These are phyloP conservation scores for Globisporangium lucens DNA, from an alignment of 352 stramenopile genomes.

Conservation along the genomic window DNA sequence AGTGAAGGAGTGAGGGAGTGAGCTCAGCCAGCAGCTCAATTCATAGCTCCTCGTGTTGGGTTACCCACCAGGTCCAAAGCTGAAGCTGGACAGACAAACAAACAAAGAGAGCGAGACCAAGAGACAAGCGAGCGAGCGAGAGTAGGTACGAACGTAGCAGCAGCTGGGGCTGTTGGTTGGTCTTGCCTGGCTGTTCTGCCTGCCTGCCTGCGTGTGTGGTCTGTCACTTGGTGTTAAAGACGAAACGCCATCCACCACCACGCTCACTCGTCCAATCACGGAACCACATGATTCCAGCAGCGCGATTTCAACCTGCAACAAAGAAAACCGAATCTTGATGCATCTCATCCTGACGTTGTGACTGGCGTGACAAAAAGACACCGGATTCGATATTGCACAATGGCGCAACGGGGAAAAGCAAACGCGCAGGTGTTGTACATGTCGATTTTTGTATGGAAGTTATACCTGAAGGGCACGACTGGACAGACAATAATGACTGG, in stretches of 20 bases:
- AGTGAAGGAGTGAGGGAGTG: not conserved
- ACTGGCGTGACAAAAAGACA: not conserved
- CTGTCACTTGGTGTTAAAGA: not conserved
- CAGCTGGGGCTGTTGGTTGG: not conserved
- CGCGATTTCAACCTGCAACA: not conserved
- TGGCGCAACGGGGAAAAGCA: not conserved
- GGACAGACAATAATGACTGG: not conserved
- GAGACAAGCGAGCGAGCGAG: not conserved
- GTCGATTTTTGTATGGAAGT: not conserved
- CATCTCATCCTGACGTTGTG: not conserved
- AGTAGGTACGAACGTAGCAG: not conserved
- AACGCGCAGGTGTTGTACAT: no score
- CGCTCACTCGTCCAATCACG: not conserved
- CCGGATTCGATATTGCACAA: not conserved
- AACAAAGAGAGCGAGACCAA: not conserved
- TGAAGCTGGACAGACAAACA: not conserved
- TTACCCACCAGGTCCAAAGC: not conserved
- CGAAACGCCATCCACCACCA: not conserved
- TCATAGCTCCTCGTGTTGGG: not conserved
- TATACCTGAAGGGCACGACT: not conserved
- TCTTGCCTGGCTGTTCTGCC: not conserved
- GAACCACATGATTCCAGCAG: not conserved
- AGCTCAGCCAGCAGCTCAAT: not conserved
- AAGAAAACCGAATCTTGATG: not conserved
- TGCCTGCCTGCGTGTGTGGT: not conserved